A percentile compares a stretch with the other conserved stretches of the same genome.
These are phyloP conservation scores for Eucalyptus sp. DNA, from an alignment of 345 rosid genomes.

Conservation along the genomic window DNA sequence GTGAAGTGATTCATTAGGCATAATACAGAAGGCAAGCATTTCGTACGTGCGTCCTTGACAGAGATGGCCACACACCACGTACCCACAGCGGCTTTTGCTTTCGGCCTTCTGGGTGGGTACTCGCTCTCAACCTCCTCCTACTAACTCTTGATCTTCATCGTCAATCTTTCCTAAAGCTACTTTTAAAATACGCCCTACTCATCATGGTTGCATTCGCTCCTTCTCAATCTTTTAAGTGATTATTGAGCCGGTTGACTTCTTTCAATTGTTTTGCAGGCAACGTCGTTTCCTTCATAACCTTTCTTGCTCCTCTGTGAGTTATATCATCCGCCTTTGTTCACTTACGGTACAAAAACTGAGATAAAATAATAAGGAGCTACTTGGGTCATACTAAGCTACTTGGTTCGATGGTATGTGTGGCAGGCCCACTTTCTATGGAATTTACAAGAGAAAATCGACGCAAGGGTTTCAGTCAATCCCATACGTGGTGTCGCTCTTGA, in stretches of 20 bases:
- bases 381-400: not conserved
- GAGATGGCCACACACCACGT: slow-evolving; percentile 21
- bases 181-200: not conserved
- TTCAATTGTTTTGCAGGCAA: slow-evolving; percentile 31
- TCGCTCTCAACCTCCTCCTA: not conserved
- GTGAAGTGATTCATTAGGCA: not conserved
- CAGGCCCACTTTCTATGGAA: slow-evolving; percentile 55
- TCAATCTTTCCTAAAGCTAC: not conserved
- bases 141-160: not conserved
- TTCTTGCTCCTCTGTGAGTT: slow-evolving; percentile 63
- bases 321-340: not conserved
- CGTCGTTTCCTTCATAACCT: slow-evolving; percentile 47
- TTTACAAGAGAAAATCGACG: slow-evolving; percentile 53
- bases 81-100: slow-evolving; percentile 23
- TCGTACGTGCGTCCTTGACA: not conserved
- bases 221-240: not conserved
- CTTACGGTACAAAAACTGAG: not conserved
- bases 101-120: slow-evolving; percentile 59
- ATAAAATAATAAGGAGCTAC: not conserved
- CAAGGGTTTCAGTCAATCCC: slow-evolving; percentile 75
- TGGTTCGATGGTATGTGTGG: not conserved
- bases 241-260: not conserved
- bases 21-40: not conserved
- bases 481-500: slow-evolving; percentile 47
- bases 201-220: not conserved